Evolutionary conservation across 805 yeast species (phyloP), one percentile per base, ranked within the genome.

Genomic region (Myxozyma mucilagina): DNA sequence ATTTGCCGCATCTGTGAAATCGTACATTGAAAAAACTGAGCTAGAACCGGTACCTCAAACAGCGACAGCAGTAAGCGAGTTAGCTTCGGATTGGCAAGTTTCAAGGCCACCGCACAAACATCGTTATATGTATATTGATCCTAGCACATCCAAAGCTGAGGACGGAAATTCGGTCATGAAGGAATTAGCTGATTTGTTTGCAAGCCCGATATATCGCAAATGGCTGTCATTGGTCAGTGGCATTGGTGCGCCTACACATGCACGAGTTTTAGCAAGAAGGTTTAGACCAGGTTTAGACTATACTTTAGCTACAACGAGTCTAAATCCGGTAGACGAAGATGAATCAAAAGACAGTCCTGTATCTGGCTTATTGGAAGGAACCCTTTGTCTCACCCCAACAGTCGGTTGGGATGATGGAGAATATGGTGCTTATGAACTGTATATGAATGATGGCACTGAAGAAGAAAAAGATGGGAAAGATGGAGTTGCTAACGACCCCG

Each of bases 201-300:
- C 65, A 10, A 57, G 63, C 43, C 63, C 75, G 1, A 78, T 84
- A 13, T 92, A 89, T 74, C 80, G 81, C 50, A 85, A 86, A 71
- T 92, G 94, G 87, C 72, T 94, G 49, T 75, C 78, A 20, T 60
- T 75, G 1, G 72, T 92, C 2, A 87, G 97, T 0, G 81, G 84
- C 14, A 70, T 90, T 57, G 59, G 31, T 7, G 73, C 81, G 1
- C 84, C 87, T 8, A 75, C 84, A 2, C 81, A 86, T 52, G 89
- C 87, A 65, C 89, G 87, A 67, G 76, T 88, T 1, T 71, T 92
- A 31, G 82, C 89, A 7, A 82, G 99, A 70, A 79, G 97, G 65
- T 94, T 94, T 76, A 83, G 99, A 69, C 99, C 97, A 0, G 99
- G 98, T 2, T 86, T 84, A 34, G 99, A 94, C 73, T 94, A 89